Percentiles rank a stretch among this genome's conserved stretches.
phyloP scores from a whole-genome alignment of 2,329 filamentous ascomycete genomes.

The Akanthomyces lecanii region DNA sequence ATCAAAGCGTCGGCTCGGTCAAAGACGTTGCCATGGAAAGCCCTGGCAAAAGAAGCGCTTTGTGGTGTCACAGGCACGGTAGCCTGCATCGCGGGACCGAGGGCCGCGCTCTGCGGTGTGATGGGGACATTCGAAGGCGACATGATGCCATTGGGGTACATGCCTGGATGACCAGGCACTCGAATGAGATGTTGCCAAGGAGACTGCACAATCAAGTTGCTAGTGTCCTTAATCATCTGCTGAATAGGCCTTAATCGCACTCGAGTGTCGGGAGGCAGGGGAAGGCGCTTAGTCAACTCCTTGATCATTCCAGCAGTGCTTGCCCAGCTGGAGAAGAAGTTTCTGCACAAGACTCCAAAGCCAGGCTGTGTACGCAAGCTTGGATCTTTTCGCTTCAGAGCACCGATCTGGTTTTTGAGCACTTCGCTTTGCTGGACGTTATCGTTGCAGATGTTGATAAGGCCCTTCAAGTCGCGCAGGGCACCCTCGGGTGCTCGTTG shows the following conservation, averaged over 20 bases:
- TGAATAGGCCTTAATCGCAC: slow-evolving; percentile 75
- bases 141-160: slow-evolving; percentile 16
- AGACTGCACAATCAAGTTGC: slow-evolving; percentile 61
- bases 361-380: slow-evolving; percentile 60
- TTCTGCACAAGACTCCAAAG: slow-evolving; percentile 70
- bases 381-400: slow-evolving; percentile 81
- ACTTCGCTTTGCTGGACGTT: slow-evolving; percentile 70
- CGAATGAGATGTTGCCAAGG: slow-evolving; percentile 49
- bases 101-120: slow-evolving; percentile 82
- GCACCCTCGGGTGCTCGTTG: slow-evolving; percentile 56
- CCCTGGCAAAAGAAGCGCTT: slow-evolving; percentile 50
- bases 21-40: slow-evolving; percentile 56
- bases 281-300: slow-evolving; percentile 46
- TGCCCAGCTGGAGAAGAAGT: slow-evolving; percentile 66
- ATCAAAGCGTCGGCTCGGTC: slow-evolving; percentile 56
- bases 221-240: slow-evolving; percentile 75
- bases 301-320: slow-evolving; percentile 61
- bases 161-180: slow-evolving; percentile 23
- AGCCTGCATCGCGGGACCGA: slow-evolving; percentile 85
- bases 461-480: slow-evolving; percentile 61
- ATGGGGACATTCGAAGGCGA: slow-evolving; percentile 50
- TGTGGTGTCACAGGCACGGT: slow-evolving; percentile 73
- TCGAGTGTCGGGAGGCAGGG: slow-evolving; percentile 63
- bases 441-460: slow-evolving; percentile 67
- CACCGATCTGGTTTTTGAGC: slow-evolving; percentile 67